Percentiles rank a stretch among this genome's conserved stretches.
These are phyloP conservation scores for Coniochaeta sp. DNA, from an alignment of 2,329 filamentous ascomycete genomes.

Conservation along the genomic window DNA sequence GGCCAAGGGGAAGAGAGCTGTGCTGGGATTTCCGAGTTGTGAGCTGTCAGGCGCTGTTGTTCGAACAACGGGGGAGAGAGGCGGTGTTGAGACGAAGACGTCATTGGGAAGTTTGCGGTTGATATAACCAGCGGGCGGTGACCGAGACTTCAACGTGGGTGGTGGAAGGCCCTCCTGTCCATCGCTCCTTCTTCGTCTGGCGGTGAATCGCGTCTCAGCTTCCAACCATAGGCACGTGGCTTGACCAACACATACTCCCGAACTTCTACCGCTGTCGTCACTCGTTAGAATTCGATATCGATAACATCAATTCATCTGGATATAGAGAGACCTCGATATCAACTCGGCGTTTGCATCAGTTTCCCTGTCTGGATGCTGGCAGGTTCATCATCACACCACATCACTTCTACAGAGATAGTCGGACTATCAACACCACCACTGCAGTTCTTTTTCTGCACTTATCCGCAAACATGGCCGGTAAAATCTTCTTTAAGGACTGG, in stretches of 20 bases:
- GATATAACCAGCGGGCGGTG: not conserved
- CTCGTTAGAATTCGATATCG: not conserved
- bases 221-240: not conserved
- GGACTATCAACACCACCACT: too few species aligned
- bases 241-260: not conserved
- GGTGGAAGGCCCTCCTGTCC: too few species aligned
- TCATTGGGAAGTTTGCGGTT: not conserved
- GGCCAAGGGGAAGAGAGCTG: too few species aligned
- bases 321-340: too few species aligned
- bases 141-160: not conserved
- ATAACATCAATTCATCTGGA: not conserved
- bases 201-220: not conserved
- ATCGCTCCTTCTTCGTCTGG: not conserved
- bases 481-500: conserved; percentile 62
- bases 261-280: not conserved
- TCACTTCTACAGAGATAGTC: not conserved
- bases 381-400: not conserved
- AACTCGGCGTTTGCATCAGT: too few species aligned
- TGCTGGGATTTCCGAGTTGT: not conserved
- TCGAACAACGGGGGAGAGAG: not conserved
- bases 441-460: conserved; percentile 6
- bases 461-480: conserved; percentile 25
- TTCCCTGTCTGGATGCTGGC: not conserved
- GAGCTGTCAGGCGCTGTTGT: too few species aligned
- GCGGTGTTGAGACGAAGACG: not conserved